Evolutionary conservation across 2,329 filamentous ascomycete species (phyloP).

Genomic region (Spiromastix sp.): DNA sequence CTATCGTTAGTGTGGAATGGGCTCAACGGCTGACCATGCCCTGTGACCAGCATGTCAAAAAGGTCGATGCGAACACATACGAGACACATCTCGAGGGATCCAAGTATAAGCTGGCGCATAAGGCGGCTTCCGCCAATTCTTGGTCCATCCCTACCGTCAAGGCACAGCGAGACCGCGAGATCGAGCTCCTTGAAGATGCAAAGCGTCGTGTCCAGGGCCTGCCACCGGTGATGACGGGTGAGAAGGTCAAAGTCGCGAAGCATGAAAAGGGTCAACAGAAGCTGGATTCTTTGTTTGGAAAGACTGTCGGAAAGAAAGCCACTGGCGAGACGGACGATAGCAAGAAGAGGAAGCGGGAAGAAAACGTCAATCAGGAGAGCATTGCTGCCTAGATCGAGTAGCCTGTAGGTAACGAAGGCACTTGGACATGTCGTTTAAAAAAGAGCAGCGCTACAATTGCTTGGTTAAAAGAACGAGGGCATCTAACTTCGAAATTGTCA

Average conservation of each 20-base stretch:
- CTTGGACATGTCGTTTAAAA: too few relatives aligned
- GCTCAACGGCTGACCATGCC: too few relatives aligned
- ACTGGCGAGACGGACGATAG: slow-evolving; percentile 6
- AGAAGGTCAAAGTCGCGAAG: slow-evolving; percentile 23
- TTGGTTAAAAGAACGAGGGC: too few relatives aligned
- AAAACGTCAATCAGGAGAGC: neutral
- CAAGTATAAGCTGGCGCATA: slow-evolving; percentile 29
- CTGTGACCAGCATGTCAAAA: slow-evolving; percentile 20
- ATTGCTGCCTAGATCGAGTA: too few relatives aligned
- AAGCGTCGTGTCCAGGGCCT: slow-evolving; percentile 22
- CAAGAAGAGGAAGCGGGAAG: slow-evolving; percentile 10
- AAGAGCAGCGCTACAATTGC: too few relatives aligned
- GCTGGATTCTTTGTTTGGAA: slow-evolving; percentile 21
- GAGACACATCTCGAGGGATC: slow-evolving; percentile 23
- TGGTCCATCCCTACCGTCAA: slow-evolving; percentile 27
- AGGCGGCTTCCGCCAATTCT: slow-evolving; percentile 17
- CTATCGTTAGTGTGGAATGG: neutral
- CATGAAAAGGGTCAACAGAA: slow-evolving; percentile 23
- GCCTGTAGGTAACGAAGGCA: too few relatives aligned
- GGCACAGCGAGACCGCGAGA: slow-evolving; percentile 23
- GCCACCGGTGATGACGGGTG: slow-evolving; percentile 22
- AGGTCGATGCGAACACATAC: slow-evolving; percentile 27
- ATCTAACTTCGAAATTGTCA: too few relatives aligned
- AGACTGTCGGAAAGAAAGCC: slow-evolving; percentile 5
- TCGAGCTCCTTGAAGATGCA: slow-evolving; percentile 25